Base-by-base conservation (phyloP, 805 yeast species). In the Tetrapisispora arboricola region DNA sequence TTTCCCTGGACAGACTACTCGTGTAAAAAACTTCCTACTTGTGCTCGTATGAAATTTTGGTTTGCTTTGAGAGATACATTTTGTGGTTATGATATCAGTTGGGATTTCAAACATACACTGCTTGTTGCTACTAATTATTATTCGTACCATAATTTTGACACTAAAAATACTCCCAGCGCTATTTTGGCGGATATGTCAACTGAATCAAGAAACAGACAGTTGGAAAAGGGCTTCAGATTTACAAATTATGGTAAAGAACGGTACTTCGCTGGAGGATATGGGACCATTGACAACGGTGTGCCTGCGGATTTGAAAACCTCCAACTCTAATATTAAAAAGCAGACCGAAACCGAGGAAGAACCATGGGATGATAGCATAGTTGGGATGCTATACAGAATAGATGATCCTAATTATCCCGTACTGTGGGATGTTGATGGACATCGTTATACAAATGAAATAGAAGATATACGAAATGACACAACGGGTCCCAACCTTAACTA, bases 181-280 rank as follows among this genome's bases (percentile, higher is more conserved):
- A 52, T 75, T 33, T 69, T 80, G 22, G 78, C 81, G 2, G 87
- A 79, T 48, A 85, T 87, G 1, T 71, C 71, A n/a, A 72, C 84
- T 1, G 65, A 66, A 15, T 75, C 82, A 4, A 67, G 80, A 46
- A 70, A 72, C 69, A 79, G 79, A 36, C 71, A 94, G 45, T 73
- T 90, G 39, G 77, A 79, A 45, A 82, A 85, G 44, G 99, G 99
- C 0, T 60, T 88, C 42, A 63, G 99, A 33, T 86, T 84, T 58
- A 75, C 78, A 22, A 73, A 78, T 38, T 82, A 84, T 32, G 96
- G 96, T 0, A 72, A 74, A 36, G 76, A 75, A 11, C 84, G 82
- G 49, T 87, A 87, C 59, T 92, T 97, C 97, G 64, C 88, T 3
- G 12, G 20, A 4, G 47, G 48, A 32, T 51, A 53, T 32, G 59